Base-by-base conservation (phyloP, 306 rosid genomes). In the Styphnolobium japonicum region DNA sequence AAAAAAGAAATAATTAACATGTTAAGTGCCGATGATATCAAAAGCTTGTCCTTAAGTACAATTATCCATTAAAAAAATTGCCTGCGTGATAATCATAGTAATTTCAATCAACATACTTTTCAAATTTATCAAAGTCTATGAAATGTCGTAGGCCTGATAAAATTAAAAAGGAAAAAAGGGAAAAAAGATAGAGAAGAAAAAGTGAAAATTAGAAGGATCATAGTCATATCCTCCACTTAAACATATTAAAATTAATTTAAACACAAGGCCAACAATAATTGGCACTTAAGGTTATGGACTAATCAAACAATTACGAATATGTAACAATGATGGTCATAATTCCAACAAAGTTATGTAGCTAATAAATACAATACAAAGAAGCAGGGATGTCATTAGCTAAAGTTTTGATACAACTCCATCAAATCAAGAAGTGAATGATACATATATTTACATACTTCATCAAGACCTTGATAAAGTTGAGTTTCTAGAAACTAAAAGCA, bases 181-280 rank as follows among this genome's bases (percentile, higher is more conserved):
- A 51, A 51, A n/a, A n/a, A n/a, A 4, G 39, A 34, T 7, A 34
- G 0, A 33, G 5, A 34, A 34, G 4, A 34, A 0, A 34, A 34
- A 34, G 6, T 4, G 6, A 7, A 1, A 48, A 29, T 83, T 90
- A 10, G 87, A 84, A 72, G 92, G 90, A 82, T 88, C 94, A 19
- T 86, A 85, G n/a, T n/a, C n/a, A n/a, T n/a, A n/a, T n/a, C n/a
- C n/a, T n/a, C n/a, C n/a, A n/a, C n/a, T n/a, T n/a, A 88, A 81
- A 80, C 92, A 86, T 60, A 85, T 39, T 53, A 85, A 85, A 80
- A 82, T 67, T 52, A 90, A 81, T 90, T 86, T 90, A 92, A 64
- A 51, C 22, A 31, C 27, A 58, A 3, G 51, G 33, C n/a, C 40
- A 61, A 73, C 31, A 56, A 15, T 10, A 12, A 22, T 9, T 10